Base-by-base conservation (phyloP, 2,329 filamentous ascomycete species). In the Claviceps fusiformis region DNA sequence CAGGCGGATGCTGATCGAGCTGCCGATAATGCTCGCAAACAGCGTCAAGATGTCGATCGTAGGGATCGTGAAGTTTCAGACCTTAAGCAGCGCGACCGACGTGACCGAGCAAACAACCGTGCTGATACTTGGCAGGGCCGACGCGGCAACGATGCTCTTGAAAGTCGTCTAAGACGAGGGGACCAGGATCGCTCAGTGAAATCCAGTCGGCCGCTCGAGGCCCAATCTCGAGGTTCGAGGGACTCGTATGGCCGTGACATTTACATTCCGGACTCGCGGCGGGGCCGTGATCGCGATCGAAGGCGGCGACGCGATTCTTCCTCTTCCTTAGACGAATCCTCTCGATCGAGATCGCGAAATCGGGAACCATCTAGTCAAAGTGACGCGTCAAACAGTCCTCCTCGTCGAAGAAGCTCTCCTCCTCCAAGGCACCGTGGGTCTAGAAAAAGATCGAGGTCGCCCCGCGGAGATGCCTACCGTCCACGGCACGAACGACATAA, bases 1-100 rank as follows among this genome's bases (percentile, higher is more conserved):
- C 49, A 91, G 89, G 82, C 89, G 53, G 86, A 95, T 65, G 86
- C 89, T 41, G 89, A 93, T 62, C 87, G 85, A 67, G 85, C 85
- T 47, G 87, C 87, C 33, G 87, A 93, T 65, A 83, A 87, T 64
- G 80, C 82, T 33, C 83, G 85, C 54, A 79, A 79, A 54, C 81
- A 84, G 62, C 83, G 85, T 59, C 86, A 92, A 64, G 81, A 85
- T 55, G 79, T 87, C 57, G 79, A 83, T 61, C 77, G 81, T 52
- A 83, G 87, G 56, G 87, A 93, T 57, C 82, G 82, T 58, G 85
- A 89, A 53, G 64, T 89, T 46, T 79, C 85, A 59, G 77, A 78
- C 45, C 73, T 89, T 54, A 81, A 87, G 65, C 82, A 86, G 56
- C 77, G 79, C 56, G 84, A 87, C 54, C 76, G 78, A 50, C 73